phyloP scores from a whole-genome alignment of 208 protist species.

The Leishmania amazonensis region DNA sequence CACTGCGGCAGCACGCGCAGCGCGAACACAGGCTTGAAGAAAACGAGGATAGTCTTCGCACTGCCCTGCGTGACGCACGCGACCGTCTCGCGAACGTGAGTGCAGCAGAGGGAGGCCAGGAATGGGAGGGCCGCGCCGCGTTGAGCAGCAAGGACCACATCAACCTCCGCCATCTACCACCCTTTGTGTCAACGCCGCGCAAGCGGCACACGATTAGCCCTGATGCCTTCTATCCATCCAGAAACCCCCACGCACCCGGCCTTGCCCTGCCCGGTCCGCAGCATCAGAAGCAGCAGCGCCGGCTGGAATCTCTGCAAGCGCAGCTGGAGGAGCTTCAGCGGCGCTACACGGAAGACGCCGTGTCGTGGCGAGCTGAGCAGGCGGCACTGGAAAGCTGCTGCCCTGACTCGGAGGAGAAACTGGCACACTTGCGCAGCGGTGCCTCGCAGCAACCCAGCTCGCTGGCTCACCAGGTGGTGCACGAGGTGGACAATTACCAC shows the following conservation, averaged over 20 bases:
- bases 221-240: neutral
- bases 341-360: conserved; percentile 11
- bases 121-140: neutral
- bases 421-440: neutral
- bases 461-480: conserved; percentile 19
- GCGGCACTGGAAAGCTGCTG: conserved; percentile 12
- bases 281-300: neutral
- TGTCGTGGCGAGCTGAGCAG: conserved; percentile 21
- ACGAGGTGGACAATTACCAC: conserved; percentile 17
- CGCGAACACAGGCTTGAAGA: conserved; percentile 9
- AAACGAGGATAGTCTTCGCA: neutral
- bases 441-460: conserved; percentile 7
- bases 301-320: neutral
- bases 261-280: neutral
- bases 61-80: neutral
- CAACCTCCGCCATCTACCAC: neutral
- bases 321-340: conserved; percentile 15
- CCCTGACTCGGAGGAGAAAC: conserved; percentile 5
- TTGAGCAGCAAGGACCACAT: neutral
- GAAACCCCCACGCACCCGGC: neutral
- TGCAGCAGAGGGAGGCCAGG: neutral
- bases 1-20: conserved; percentile 13
- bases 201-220: neutral
- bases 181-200: neutral
- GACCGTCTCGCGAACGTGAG: neutral